Evolutionary conservation across 768 basidiomycete genomes (phyloP).

Genomic region (Inosperma sp.): DNA sequence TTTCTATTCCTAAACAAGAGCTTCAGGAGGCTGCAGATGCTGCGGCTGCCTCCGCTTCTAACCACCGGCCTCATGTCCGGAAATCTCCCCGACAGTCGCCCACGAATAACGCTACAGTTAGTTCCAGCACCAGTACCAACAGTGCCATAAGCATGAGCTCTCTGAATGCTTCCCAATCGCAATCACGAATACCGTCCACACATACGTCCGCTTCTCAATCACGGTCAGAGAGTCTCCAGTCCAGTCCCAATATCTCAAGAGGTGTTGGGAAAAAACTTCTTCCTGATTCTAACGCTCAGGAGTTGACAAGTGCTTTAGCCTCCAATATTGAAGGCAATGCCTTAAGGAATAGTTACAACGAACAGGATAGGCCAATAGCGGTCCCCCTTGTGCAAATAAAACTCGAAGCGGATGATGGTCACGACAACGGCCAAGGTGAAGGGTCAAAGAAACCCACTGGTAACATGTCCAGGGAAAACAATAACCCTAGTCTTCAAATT

Average conservation of each 20-base stretch:
- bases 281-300: background rate
- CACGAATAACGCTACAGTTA: background rate
- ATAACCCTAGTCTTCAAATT: too few species aligned
- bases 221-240: background rate
- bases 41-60: background rate
- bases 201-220: conserved; percentile 3
- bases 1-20: conserved; percentile 22
- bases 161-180: conserved; percentile 9
- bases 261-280: conserved; percentile 1
- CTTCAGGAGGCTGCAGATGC: conserved; percentile 21
- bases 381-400: too few species aligned
- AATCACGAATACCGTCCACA: conserved; percentile 2
- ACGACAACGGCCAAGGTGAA: too few species aligned
- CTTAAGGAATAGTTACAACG: too few species aligned
- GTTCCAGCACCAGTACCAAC: background rate
- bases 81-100: background rate
- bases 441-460: too few species aligned
- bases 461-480: too few species aligned
- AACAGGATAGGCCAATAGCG: too few species aligned
- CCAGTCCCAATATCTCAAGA: conserved; percentile 6
- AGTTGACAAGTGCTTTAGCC: background rate
- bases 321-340: too few species aligned
- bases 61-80: background rate
- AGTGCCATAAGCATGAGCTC: too few species aligned
- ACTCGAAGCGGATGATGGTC: too few species aligned